These are phyloP conservation scores for Haplographium delicatum DNA, from an alignment of 495 filamentous ascomycete species.

Conservation along the genomic window DNA sequence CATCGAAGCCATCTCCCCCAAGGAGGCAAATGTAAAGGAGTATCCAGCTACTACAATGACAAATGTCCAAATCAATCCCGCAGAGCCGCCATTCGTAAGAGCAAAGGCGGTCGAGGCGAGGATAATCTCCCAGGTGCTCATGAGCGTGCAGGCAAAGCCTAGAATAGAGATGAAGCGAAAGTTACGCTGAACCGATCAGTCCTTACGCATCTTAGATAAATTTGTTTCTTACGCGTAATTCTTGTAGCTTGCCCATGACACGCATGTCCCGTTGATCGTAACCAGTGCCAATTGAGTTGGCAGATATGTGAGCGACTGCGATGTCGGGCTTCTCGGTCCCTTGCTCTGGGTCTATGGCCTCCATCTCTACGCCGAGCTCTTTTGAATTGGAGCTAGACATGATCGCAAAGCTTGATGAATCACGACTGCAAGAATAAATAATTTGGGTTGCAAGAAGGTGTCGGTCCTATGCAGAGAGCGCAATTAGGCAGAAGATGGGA, in stretches of 20 bases:
- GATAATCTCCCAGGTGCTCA: conserved; percentile 40
- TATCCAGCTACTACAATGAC: conserved; percentile 43
- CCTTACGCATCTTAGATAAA: neutral
- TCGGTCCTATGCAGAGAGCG: neutral
- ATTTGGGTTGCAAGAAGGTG: neutral
- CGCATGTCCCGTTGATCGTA: conserved; percentile 4
- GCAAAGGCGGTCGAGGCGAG: conserved; percentile 12
- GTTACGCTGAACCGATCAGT: conserved; percentile 20
- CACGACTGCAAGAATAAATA: neutral
- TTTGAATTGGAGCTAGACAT: neutral
- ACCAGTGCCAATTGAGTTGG: neutral
- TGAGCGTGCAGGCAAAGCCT: conserved; percentile 37
- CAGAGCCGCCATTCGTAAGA: conserved; percentile 31
- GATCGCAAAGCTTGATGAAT: neutral
- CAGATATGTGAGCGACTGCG: neutral
- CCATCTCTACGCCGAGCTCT: neutral
- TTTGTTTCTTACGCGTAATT: neutral
- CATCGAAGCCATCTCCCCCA: conserved; percentile 34
- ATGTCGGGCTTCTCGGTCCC: neutral
- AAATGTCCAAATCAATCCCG: conserved; percentile 44
- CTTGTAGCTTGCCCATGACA: conserved; percentile 1
- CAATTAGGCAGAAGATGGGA: neutral
- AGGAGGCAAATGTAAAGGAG: conserved; percentile 35
- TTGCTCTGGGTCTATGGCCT: neutral
- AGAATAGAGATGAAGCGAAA: conserved; percentile 44